phyloP scores from a whole-genome alignment of 148 eudicot genomes.

The Rheum nobile region DNA sequence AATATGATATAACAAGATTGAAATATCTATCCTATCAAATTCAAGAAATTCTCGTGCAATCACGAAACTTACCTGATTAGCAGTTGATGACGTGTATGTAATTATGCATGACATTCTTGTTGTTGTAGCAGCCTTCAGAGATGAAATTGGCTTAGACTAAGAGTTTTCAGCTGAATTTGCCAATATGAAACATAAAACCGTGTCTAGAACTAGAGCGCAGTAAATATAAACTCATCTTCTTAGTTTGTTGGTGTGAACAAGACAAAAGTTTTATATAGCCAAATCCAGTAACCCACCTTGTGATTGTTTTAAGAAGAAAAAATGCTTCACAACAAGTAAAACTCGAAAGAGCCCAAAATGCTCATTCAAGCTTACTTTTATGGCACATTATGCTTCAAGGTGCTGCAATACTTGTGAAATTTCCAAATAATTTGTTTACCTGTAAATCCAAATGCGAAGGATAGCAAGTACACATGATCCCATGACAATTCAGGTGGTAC shows the following conservation, averaged over 20 bases:
- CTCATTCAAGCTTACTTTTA: neutral
- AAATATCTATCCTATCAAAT: neutral
- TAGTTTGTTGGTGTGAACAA: neutral
- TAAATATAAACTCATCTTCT: neutral
- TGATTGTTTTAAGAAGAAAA: neutral
- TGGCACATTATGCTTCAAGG: neutral
- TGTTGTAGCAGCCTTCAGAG: slow-evolving; percentile 75
- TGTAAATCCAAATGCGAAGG: slow-evolving; percentile 23
- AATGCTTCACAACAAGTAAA: neutral
- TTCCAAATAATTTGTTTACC: slow-evolving; percentile 27
- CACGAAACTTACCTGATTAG: slow-evolving; percentile 53
- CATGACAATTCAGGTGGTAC: too few relatives aligned
- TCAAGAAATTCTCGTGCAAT: neutral
- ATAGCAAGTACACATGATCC: too few relatives aligned
- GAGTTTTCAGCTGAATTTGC: neutral
- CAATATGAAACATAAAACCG: neutral
- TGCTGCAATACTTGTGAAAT: neutral
- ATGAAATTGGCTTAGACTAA: neutral
- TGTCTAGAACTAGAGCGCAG: neutral
- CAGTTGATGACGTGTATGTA: slow-evolving; percentile 77
- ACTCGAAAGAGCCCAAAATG: neutral
- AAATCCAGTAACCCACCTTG: neutral
- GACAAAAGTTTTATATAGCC: neutral
- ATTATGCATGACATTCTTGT: slow-evolving; percentile 91
- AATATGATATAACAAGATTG: neutral